A percentile compares a stretch with the other conserved stretches of the same genome.
phyloP scores from a whole-genome alignment of 179 eudicot species.

The Spergularia azorica region DNA sequence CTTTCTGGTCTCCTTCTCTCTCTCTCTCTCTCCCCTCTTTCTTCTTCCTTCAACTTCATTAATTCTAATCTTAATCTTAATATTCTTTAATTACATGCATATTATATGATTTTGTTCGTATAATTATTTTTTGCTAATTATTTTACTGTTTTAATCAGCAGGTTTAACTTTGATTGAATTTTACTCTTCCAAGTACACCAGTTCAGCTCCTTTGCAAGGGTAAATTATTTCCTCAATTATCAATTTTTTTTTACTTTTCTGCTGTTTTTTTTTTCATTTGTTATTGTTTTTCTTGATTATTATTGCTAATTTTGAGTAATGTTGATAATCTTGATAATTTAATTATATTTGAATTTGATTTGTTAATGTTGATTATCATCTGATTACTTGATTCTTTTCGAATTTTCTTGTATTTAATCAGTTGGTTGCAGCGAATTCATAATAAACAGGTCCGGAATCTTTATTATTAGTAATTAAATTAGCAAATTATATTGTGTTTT shows the following conservation, averaged over 20 bases:
- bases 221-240: conserved; percentile 25
- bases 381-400: not conserved
- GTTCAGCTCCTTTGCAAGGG: conserved; percentile 91
- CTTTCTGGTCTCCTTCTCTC: conserved; percentile 45
- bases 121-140: not conserved
- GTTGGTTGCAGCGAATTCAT: conserved; percentile 89
- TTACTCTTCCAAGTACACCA: conserved; percentile 66
- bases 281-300: too few relatives aligned
- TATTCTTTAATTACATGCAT: not conserved
- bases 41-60: not conserved
- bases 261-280: not conserved
- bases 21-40: not conserved
- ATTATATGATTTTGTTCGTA: not conserved
- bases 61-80: not conserved
- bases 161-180: conserved; percentile 65
- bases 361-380: not conserved
- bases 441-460: conserved; percentile 61
- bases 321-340: too few relatives aligned
- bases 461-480: not conserved
- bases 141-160: conserved; percentile 22
- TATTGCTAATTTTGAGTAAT: not conserved
- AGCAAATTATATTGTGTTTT: not conserved
- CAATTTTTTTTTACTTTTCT: not conserved
- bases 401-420: conserved; percentile 33
- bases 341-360: too few relatives aligned